Conservation (phyloP, 768 basidiomycete genomes). For the Erythrobasidium yunnanense region DNA sequence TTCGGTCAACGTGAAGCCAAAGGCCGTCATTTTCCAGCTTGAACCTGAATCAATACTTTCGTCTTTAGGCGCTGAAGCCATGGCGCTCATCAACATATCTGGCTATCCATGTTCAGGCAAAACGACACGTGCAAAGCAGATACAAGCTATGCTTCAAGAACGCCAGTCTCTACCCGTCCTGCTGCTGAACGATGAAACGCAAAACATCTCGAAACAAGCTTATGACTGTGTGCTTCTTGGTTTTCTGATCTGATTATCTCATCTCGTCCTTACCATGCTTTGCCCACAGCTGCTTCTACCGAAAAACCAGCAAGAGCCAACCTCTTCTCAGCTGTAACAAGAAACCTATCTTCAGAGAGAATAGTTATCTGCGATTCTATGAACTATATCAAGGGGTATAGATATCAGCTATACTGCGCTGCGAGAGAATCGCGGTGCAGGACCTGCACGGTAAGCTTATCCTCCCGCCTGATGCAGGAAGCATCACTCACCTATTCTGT, state of each 20-base stretch:
- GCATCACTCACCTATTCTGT: no score
- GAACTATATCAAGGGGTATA: constrained; percentile 97
- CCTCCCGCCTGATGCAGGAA: neutral
- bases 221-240: constrained; percentile 33
- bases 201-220: constrained; percentile 25
- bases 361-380: constrained; percentile 80
- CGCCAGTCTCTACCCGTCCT: constrained; percentile 34
- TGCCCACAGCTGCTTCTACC: constrained; percentile 53
- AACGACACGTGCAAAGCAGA: constrained; percentile 56
- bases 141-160: constrained; percentile 51
- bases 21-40: no score
- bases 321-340: constrained; percentile 69
- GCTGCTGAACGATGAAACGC: constrained; percentile 36
- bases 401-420: constrained; percentile 95
- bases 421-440: constrained; percentile 76
- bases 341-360: constrained; percentile 54
- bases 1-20: no score
- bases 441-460: constrained; percentile 64
- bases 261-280: neutral
- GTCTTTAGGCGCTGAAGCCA: constrained; percentile 39
- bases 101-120: constrained; percentile 87
- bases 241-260: neutral
- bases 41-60: no score
- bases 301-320: constrained; percentile 83
- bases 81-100: constrained; percentile 85